Evolutionary conservation across 1,284 basidiomycete genomes (phyloP).

Genomic region (Apiotrichum brassicae): DNA sequence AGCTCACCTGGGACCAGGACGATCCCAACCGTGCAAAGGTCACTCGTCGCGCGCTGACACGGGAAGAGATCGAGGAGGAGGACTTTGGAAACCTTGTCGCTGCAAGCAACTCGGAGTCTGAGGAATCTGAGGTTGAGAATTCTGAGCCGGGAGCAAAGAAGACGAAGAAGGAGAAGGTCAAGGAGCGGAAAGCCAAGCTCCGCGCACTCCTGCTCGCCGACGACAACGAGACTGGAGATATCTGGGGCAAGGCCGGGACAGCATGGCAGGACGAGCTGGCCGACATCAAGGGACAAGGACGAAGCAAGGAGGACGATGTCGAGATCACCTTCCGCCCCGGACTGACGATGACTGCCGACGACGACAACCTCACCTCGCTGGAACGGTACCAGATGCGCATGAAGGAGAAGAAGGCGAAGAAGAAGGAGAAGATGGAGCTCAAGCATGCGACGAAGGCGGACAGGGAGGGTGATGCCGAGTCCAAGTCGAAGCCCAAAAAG

Average conservation of each 20-base stretch:
- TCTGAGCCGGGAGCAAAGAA: not conserved
- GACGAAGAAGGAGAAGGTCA: constrained; percentile 46
- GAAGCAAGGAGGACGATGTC: constrained; percentile 55
- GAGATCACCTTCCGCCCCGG: constrained; percentile 90
- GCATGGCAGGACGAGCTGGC: constrained; percentile 23
- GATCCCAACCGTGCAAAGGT: constrained; percentile 80
- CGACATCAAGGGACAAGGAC: constrained; percentile 37
- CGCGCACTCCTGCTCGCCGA: constrained; percentile 65
- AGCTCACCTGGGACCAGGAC: constrained; percentile 97
- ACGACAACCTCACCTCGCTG: constrained; percentile 68
- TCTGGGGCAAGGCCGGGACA: constrained; percentile 59
- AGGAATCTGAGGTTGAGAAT: constrained; percentile 15
- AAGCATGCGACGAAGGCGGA: constrained; percentile 41
- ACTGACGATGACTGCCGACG: constrained; percentile 51
- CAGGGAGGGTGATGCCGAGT: constrained; percentile 32
- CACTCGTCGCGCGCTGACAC: constrained; percentile 68
- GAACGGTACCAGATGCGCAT: constrained; percentile 74
- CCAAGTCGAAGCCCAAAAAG: constrained; percentile 26
- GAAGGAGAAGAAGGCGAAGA: constrained; percentile 73
- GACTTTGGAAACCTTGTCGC: constrained; percentile 83
- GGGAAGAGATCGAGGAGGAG: constrained; percentile 78
- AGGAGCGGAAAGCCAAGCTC: constrained; percentile 56
- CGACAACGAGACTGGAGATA: constrained; percentile 53
- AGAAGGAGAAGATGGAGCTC: constrained; percentile 50
- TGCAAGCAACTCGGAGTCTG: constrained; percentile 53